phyloP scores from a whole-genome alignment of 306 rosid species.

The Mimosa pudica region DNA sequence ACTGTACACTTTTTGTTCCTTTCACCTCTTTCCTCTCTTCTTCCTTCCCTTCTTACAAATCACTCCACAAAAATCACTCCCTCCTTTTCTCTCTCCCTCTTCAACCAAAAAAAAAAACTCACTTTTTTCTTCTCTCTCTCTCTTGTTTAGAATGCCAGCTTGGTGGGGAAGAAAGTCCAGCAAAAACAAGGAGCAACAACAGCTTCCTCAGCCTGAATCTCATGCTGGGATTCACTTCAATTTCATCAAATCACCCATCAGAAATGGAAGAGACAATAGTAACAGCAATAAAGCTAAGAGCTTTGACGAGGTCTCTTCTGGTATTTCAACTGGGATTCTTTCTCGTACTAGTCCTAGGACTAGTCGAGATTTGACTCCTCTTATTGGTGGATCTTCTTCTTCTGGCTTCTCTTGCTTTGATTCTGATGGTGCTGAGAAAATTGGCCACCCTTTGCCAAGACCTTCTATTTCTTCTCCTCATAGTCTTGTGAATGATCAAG shows the following conservation, averaged over 20 bases:
- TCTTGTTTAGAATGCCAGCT: conserved; percentile 64
- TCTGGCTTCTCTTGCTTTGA: conserved; percentile 56
- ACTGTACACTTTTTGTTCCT: conserved; percentile 36
- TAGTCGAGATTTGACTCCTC: conserved; percentile 50
- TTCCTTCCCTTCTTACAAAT: conserved; percentile 26
- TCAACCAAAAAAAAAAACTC: neutral
- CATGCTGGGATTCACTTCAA: conserved; percentile 36
- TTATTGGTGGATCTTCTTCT: conserved; percentile 32
- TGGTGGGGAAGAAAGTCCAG: conserved; percentile 81
- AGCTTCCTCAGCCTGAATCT: conserved; percentile 33
- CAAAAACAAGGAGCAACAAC: conserved; percentile 63
- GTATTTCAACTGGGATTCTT: neutral
- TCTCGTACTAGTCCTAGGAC: conserved; percentile 58
- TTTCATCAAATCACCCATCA: conserved; percentile 51
- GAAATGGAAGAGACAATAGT: conserved; percentile 17
- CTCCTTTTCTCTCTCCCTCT: conserved; percentile 24
- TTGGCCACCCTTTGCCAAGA: conserved; percentile 67
- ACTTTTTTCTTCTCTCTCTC: neutral
- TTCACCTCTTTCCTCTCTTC: conserved; percentile 40
- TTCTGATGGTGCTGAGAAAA: conserved; percentile 46
- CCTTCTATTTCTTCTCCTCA: conserved; percentile 49
- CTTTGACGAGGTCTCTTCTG: conserved; percentile 56
- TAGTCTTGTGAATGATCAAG: conserved; percentile 54
- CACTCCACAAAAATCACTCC: conserved; percentile 5
- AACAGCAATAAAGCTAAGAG: conserved; percentile 42